phyloP scores from a whole-genome alignment of 352 stramenopile species.

The Phytophthora litchii region DNA sequence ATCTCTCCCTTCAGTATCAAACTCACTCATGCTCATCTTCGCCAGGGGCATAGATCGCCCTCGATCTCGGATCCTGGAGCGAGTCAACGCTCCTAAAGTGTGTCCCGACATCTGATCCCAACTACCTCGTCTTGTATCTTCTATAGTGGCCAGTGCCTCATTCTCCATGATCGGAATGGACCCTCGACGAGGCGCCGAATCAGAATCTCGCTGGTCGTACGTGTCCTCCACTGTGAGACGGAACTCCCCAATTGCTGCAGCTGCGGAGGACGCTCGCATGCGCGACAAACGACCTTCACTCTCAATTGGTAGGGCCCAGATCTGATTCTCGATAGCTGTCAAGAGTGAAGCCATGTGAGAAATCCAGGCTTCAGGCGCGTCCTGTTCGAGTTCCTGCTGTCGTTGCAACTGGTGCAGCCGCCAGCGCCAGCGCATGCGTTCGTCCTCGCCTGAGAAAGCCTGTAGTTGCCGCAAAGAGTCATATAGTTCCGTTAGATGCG shows the following conservation, averaged over 20 bases:
- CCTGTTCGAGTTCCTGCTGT: constrained; percentile 36
- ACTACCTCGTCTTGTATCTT: constrained; percentile 24
- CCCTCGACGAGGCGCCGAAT: constrained; percentile 19
- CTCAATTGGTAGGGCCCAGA: constrained; percentile 32
- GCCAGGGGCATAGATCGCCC: constrained; percentile 32
- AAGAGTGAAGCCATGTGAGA: constrained; percentile 32
- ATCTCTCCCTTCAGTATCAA: constrained; percentile 13
- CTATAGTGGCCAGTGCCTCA: constrained; percentile 24
- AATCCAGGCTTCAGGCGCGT: constrained; percentile 28
- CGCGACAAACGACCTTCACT: constrained; percentile 19
- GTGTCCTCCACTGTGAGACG: constrained; percentile 28
- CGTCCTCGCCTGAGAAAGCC: constrained; percentile 36
- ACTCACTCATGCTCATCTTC: constrained; percentile 24
- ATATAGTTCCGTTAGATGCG: constrained; percentile 33
- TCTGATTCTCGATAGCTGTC: constrained; percentile 38
- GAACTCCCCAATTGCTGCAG: constrained; percentile 24
- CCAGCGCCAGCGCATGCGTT: constrained; percentile 48
- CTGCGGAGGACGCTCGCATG: constrained; percentile 17
- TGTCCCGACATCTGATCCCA: constrained; percentile 41
- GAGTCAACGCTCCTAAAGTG: constrained; percentile 35
- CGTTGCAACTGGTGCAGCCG: constrained; percentile 41
- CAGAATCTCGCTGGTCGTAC: constrained; percentile 10
- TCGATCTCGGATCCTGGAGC: constrained; percentile 27
- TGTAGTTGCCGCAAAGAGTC: constrained; percentile 25
- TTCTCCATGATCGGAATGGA: constrained; percentile 49